Conservation (phyloP, 2,329 filamentous ascomycete species). For the Alternaria arbusti region DNA sequence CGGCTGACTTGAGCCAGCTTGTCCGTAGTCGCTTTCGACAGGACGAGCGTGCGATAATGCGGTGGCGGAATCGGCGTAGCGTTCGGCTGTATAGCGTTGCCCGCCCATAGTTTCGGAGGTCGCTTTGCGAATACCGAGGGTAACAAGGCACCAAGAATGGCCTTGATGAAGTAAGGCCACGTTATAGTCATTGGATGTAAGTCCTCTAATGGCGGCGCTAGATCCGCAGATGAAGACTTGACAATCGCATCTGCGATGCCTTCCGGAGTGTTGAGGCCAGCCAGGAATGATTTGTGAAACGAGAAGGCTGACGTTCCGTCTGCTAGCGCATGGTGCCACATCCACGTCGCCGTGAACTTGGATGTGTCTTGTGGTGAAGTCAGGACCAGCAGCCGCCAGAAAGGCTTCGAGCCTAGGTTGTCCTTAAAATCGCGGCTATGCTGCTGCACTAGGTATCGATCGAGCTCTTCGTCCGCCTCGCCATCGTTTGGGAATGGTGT, state of each 20-base stretch:
- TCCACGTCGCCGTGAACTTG: slow-evolving; percentile 53
- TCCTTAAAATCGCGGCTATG: slow-evolving; percentile 51
- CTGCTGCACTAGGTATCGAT: slow-evolving; percentile 50
- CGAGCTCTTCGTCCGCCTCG: slow-evolving; percentile 49
- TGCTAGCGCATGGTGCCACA: slow-evolving; percentile 57
- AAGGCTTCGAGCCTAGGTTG: slow-evolving; percentile 38
- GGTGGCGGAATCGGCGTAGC: slow-evolving; percentile 22
- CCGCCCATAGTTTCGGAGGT: slow-evolving; percentile 30
- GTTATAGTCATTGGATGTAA: slow-evolving; percentile 51
- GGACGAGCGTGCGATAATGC: slow-evolving; percentile 38
- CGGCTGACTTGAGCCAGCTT: slow-evolving; percentile 45
- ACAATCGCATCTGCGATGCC: slow-evolving; percentile 13
- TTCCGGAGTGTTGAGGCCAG: slow-evolving; percentile 34
- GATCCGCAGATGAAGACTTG: slow-evolving; percentile 18
- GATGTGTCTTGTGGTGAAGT: slow-evolving; percentile 1
- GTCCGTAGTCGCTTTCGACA: slow-evolving; percentile 40
- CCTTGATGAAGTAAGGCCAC: slow-evolving; percentile 42
- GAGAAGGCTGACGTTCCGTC: slow-evolving; percentile 55
- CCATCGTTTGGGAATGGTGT: slow-evolving; percentile 18
- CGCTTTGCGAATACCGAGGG: slow-evolving; percentile 28
- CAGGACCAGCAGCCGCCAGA: slow-evolving; percentile 54
- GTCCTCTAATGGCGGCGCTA: slow-evolving; percentile 52
- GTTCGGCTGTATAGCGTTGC: slow-evolving; percentile 20
- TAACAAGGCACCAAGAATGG: slow-evolving; percentile 44
- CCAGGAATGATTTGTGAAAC: slow-evolving; percentile 54